Base-by-base conservation (phyloP, 139 green algal species). In the Trebouxia sp. region DNA sequence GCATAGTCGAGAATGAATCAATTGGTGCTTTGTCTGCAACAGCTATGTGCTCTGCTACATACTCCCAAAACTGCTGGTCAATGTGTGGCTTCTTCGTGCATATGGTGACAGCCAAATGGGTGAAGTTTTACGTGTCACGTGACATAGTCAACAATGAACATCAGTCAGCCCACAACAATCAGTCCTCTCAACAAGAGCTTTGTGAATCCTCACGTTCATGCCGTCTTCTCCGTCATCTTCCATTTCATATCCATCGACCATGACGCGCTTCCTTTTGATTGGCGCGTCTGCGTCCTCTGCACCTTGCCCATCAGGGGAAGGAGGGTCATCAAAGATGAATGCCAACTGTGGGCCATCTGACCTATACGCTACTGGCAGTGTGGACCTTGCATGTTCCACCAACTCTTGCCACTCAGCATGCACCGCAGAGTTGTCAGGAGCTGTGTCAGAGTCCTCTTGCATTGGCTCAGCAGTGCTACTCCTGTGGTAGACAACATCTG, bases 311-410 rank as follows among this genome's bases (percentile, higher is more conserved):
- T 48, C 20, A 45, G 51, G 26, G 26, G 48, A 37, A n/a, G 79
- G 79, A 24, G 82, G 22, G 0, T 85, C 84, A 65, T 95, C 91
- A 76, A 94, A 95, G 11, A 89, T 53, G 22, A 85, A 85, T 0
- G 83, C 91, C 76, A 97, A 82, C 30, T 83, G 85, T 12, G 93
- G 93, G 1, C 92, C 93, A 81, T 94, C 92, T 43, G 88, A 80
- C 3, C 88, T 70, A 77, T 87, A 95, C 5, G 83, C 69, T 30
- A 86, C 85, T 20, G 82, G 67, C 67, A 77, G 26, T 24, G 15
- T 56, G 20, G 39, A 24, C 26, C 35, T 56, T n/a, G 67, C 39
- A 53, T 77, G 26, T 22, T 51, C 67, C n/a, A 77, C 42, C 22
- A 51, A n/a, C 39, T 55, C 67, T 7, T 10, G 67, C 39, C 28